Base-by-base conservation (phyloP, 805 yeast genomes). In the Ogataea angusta region DNA sequence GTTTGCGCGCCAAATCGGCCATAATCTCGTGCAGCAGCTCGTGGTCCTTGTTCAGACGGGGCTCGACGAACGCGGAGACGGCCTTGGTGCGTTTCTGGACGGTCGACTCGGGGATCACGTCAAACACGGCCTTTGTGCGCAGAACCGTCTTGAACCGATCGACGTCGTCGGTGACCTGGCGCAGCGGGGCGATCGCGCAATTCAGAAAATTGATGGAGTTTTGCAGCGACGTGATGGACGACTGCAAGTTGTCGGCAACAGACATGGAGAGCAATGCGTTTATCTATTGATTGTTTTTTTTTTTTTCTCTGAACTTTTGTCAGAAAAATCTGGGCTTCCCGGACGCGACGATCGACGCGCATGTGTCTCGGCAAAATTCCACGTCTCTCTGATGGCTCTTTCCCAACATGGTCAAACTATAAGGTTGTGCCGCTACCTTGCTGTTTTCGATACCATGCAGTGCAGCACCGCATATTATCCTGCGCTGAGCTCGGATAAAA, bases 31-130 rank as follows among this genome's bases (percentile, higher is more conserved):
- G 45, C 8, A 73, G 53, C 10, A 53, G 51, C 8, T 49, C 57
- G 18, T 64, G 44, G 4, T 71, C 54, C 6, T 48, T 49, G 5
- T 54, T 41, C 10, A 75, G 56, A 41, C 72, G 68, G 1, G 80
- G 80, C 26, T 64, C 66, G 3, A 71, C 56, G 22, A 68, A 68
- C 10, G 52, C 47, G 32, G 60, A 59, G 32, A 73, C 55, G 10
- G 60, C 52, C 27, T 56, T 57, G 35, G 67, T 67, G 14, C 75
- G 75, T 30, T 58, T 64, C 7, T 54, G 59, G 18, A 75, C 53
- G 39, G 75, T 78, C 40, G 60, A 56, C 46, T 74, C 78, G 0
- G 80, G 77, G 0, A 75, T 68, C 10, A 75, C 55, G 5, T 76
- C 76, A 57, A 74, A 76, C 16, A 75, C 73, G 25, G 70, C 64